Conservation (phyloP, 2,329 filamentous ascomycete genomes). For the Cryoendolithus antarcticus region DNA sequence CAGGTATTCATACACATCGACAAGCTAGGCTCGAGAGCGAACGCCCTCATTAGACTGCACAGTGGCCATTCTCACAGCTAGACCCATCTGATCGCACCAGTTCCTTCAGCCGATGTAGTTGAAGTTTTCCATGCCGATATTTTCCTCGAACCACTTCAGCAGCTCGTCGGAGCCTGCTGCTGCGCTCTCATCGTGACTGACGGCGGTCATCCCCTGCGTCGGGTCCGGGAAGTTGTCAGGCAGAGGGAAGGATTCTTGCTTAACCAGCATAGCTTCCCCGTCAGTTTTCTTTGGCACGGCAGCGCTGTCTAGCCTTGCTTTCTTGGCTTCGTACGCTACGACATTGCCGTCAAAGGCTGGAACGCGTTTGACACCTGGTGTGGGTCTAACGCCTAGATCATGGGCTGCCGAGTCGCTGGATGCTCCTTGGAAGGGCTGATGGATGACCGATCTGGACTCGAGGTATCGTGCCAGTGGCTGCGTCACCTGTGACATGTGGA, state of each 20-base stretch:
- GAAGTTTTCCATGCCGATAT: slow-evolving; percentile 17
- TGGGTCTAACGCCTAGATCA: background rate
- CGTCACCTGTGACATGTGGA: background rate
- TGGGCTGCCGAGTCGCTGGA: background rate
- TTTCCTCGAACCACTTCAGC: slow-evolving; percentile 15
- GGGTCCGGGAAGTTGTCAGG: too few species aligned
- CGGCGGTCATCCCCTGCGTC: too few species aligned
- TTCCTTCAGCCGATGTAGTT: slow-evolving; percentile 10
- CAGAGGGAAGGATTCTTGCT: too few species aligned
- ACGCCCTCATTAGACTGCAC: too few species aligned
- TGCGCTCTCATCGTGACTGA: too few species aligned
- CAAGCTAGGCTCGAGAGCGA: too few species aligned
- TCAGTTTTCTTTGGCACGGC: slow-evolving; percentile 1
- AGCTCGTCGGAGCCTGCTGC: slow-evolving; percentile 5
- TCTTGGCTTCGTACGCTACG: background rate
- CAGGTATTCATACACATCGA: too few species aligned
- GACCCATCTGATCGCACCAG: too few species aligned
- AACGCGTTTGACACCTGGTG: background rate
- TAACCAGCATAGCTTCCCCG: background rate
- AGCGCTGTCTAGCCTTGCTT: background rate
- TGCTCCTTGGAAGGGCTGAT: slow-evolving; percentile 2
- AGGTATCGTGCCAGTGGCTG: background rate
- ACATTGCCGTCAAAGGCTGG: background rate
- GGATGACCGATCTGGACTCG: slow-evolving; percentile 2
- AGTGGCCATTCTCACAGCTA: too few species aligned